Evolutionary conservation across 2,329 filamentous ascomycete species (phyloP), one percentile per base, ranked within the genome.

Genomic region (Neophaeococcomyces mojaviensis): DNA sequence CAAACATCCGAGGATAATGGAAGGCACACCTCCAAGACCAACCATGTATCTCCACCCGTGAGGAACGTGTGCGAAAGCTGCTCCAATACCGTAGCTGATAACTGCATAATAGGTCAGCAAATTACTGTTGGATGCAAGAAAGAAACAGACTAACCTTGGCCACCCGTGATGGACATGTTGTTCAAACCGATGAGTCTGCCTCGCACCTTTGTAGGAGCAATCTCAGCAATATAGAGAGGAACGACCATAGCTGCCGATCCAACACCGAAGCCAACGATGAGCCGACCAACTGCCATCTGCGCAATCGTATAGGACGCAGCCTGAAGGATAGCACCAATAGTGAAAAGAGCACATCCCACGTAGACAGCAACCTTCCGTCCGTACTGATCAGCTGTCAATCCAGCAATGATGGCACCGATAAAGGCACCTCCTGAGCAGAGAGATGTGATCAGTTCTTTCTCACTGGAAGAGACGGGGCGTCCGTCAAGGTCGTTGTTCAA

Each of bases 381-480:
- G 35, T 61, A 65, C 48, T 60, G 51, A 48, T 70, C 66, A 4
- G 66, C 66, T 0, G 58, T 61, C 16, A 58, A 51, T 20, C 64
- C 64, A 13, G 63, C 64, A 42, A 63, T 55, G 22, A 68, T 61
- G 45, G 68, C 66, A 7, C 69, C 70, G 10, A 72, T 54, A 37
- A 74, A 66, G 2, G 70, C 69, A 31, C 68, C 73, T 26, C 68
- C 72, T 5, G 68, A 72, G 16, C 68, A 73, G 15, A 76, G 64
- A 0, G 73, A 74, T 1, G 73, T 76, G 30, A 76, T 67, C 22
- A 76, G 60, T 51, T 77, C 72, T 50, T 72, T 68, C 49, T 77
- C 71, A 3, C 61, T 64, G 3, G 67, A 64, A 20, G 52, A 61
- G 3, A 72, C 58, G 2, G 55, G 53, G 6, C 59, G 60, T 26